Evolutionary conservation across 495 filamentous ascomycete genomes (phyloP), one percentile per base, ranked within the genome.

Genomic region (Evernia prunastri): DNA sequence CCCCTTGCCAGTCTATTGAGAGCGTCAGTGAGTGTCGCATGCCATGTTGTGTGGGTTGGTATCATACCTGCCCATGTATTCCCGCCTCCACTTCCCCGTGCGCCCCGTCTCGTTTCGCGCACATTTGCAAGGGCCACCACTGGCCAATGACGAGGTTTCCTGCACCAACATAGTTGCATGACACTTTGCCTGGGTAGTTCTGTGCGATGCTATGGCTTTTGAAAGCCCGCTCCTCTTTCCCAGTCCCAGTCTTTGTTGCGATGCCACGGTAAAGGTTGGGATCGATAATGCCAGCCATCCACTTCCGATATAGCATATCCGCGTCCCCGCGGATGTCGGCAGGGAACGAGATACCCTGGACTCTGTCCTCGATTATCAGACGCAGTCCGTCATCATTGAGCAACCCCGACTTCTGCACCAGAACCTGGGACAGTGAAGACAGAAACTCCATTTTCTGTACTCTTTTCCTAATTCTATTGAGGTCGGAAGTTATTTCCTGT

Each of bases 41-140:
- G 29, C 6, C 6, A 54, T 20, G 51, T 54, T 54, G 29, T 7
- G 51, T 31, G 51, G 3, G 51, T 12, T 7, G 12, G 36, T 18
- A 17, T 0, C 51, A 2, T 54, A 54, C 51, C 29, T 54, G 63
- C 13, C 78, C 80, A 59, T 69, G 73, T 45, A 82, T 85, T 13
- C 83, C 82, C 45, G 71, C 82, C 69, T 83, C 79, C 4, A 71
- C 58, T 29, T 70, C 70, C 8, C 84, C 84, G 56, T 86, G 84
- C 10, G 81, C 83, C 3, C 84, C 84, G 61, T 85, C 84, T 35
- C 83, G 74, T 3, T 82, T 59, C 1, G 78, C 75, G 63, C 74
- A 76, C 7, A 85, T 75, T 40, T 82, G 80, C 3, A 76, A 67
- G 0, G 81, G 83, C 81, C 80, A 86, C 82, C 84, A 85, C 61